Percentiles rank a stretch among this genome's conserved stretches.
phyloP scores from a whole-genome alignment of 176 grass and related monocot genomes.

The Pontederia crassipes region DNA sequence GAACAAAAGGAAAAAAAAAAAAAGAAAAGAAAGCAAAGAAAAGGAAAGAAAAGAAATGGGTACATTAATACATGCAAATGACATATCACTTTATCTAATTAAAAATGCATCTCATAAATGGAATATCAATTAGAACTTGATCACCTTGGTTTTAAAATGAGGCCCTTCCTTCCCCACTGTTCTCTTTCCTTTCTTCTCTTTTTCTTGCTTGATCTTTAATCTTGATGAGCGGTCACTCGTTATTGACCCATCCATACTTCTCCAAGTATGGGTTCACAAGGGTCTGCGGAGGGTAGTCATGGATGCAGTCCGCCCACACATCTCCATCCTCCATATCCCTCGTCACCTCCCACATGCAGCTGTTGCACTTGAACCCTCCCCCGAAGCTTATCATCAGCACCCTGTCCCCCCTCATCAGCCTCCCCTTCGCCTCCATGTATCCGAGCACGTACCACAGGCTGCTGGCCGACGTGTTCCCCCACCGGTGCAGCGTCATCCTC shows the following conservation, averaged over 20 bases:
- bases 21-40: no score
- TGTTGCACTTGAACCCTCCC: conserved; percentile 92
- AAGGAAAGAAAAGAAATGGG: no score
- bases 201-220: background rate
- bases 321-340: conserved; percentile 47
- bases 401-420: conserved; percentile 42
- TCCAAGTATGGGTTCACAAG: conserved; percentile 65
- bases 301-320: conserved; percentile 62
- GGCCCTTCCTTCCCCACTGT: no score
- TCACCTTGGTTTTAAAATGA: no score
- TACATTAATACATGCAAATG: no score
- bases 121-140: no score
- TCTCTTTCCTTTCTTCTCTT: background rate
- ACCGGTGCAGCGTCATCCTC: conserved; percentile 80
- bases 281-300: conserved; percentile 49
- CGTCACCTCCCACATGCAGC: conserved; percentile 64
- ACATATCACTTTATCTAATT: no score
- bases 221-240: conserved; percentile 3
- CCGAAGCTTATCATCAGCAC: conserved; percentile 85
- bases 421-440: conserved; percentile 83
- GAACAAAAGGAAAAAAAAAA: no score
- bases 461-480: conserved; percentile 92
- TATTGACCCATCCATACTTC: conserved; percentile 79
- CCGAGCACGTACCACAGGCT: conserved; percentile 82
- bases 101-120: no score